phyloP scores from a whole-genome alignment of 163 green algal species.

The Chloromonas sp. region DNA sequence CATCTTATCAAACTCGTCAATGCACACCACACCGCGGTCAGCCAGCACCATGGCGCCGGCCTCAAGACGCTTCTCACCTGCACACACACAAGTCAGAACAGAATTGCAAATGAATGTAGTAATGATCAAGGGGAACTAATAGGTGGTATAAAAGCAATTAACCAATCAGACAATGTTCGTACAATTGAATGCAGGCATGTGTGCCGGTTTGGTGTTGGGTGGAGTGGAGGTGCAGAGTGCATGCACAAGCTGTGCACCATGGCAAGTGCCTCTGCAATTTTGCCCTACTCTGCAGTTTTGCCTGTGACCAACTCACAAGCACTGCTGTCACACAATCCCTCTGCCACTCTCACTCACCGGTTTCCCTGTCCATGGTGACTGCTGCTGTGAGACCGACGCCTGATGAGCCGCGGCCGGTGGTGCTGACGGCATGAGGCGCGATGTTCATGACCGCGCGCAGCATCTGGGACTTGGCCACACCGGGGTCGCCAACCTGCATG shows the following conservation, averaged over 20 bases:
- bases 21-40: slow-evolving; percentile 94
- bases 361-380: slow-evolving; percentile 89
- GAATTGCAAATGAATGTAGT: neutral
- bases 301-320: too few relatives aligned
- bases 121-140: too few relatives aligned
- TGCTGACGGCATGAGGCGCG: slow-evolving; percentile 84
- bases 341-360: slow-evolving; percentile 44
- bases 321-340: too few relatives aligned
- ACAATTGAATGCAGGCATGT: too few relatives aligned
- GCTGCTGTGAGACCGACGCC: slow-evolving; percentile 96
- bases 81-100: neutral
- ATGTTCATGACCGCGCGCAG: slow-evolving; percentile 92
- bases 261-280: too few relatives aligned
- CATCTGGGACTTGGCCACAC: slow-evolving; percentile 71
- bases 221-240: too few relatives aligned
- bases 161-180: too few relatives aligned
- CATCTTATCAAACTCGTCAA: slow-evolving; percentile 99
- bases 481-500: slow-evolving; percentile 63
- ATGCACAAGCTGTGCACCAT: too few relatives aligned
- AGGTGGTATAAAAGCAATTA: too few relatives aligned
- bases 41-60: slow-evolving; percentile 97
- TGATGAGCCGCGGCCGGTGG: slow-evolving; percentile 90
- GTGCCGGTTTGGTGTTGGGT: too few relatives aligned
- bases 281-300: too few relatives aligned
- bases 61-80: slow-evolving; percentile 92